These are phyloP conservation scores for Leccinum arenicola DNA, from an alignment of 768 basidiomycete species.

Conservation along the genomic window DNA sequence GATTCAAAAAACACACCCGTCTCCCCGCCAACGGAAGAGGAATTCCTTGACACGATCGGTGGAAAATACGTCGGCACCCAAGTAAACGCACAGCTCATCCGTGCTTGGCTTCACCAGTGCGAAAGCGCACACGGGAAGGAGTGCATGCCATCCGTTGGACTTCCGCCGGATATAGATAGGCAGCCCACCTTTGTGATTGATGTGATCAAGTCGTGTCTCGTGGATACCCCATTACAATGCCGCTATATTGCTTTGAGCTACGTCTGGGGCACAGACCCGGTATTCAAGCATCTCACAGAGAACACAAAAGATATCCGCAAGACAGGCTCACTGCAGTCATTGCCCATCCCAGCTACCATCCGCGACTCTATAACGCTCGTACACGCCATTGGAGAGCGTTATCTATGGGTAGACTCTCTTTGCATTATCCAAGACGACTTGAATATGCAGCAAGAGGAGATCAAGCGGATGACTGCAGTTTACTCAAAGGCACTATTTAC, in stretches of 20 bases:
- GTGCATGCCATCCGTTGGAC: conserved; percentile 5
- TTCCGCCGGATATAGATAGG: not conserved
- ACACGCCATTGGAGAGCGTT: conserved; percentile 20
- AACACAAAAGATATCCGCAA: conserved; percentile 7
- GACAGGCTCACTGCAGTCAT: not conserved
- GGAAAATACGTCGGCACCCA: conserved; percentile 8
- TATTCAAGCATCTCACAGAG: conserved; percentile 11
- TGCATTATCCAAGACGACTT: conserved; percentile 23
- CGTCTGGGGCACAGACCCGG: conserved; percentile 14
- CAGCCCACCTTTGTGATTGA: conserved; percentile 17
- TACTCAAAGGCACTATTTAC: conserved; percentile 19
- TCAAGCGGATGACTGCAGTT: conserved; percentile 21
- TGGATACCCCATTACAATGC: conserved; percentile 15
- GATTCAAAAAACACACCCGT: not conserved
- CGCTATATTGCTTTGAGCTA: conserved; percentile 28
- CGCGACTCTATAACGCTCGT: conserved; percentile 23
- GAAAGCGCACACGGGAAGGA: conserved; percentile 10
- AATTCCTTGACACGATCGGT: conserved; percentile 2
- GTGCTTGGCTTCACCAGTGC: conserved; percentile 13
- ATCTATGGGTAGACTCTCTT: conserved; percentile 26
- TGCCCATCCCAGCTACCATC: conserved; percentile 22
- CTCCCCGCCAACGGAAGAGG: not conserved
- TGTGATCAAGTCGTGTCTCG: conserved; percentile 15
- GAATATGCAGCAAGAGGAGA: conserved; percentile 16
- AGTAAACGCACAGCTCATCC: conserved; percentile 8